A percentile compares a stretch with the other conserved stretches of the same genome.
Conservation (phyloP, 208 protist species). For the Leishmania mexicana region DNA sequence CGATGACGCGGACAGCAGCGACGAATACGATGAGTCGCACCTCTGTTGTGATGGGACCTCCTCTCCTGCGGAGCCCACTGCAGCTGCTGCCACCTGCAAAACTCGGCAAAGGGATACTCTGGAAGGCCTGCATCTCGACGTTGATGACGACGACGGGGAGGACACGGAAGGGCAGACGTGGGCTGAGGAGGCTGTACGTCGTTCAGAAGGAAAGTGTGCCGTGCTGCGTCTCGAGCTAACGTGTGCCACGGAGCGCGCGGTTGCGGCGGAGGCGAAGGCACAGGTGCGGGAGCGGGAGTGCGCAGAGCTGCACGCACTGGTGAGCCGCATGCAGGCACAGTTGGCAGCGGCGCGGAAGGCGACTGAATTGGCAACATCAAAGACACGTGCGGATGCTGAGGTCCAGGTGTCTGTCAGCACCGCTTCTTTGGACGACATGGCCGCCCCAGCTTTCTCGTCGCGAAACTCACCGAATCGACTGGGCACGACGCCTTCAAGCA, state of each 20-base stretch:
- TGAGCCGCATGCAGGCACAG: conserved; percentile 35
- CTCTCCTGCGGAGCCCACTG: neutral
- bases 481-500: too few species aligned
- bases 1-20: neutral
- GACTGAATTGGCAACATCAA: neutral
- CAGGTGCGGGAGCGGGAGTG: conserved; percentile 41
- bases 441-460: neutral
- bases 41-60: conserved; percentile 9
- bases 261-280: conserved; percentile 17
- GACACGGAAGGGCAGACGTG: conserved; percentile 1
- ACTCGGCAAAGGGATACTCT: conserved; percentile 10
- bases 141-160: neutral
- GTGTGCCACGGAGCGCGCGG: conserved; percentile 9
- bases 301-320: conserved; percentile 45
- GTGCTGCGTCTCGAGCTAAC: conserved; percentile 15
- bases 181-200: conserved; percentile 17
- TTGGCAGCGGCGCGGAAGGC: conserved; percentile 6
- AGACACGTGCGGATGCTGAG: neutral
- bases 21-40: conserved; percentile 16
- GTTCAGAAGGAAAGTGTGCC: conserved; percentile 15
- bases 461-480: neutral
- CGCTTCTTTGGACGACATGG: neutral
- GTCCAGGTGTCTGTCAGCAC: neutral
- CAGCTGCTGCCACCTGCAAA: neutral
- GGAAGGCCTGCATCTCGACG: conserved; percentile 2